Percentiles rank a stretch among this genome's conserved stretches.
Conservation (phyloP, 202 grass and related monocot genomes). For the Brachypodium distachyon region DNA sequence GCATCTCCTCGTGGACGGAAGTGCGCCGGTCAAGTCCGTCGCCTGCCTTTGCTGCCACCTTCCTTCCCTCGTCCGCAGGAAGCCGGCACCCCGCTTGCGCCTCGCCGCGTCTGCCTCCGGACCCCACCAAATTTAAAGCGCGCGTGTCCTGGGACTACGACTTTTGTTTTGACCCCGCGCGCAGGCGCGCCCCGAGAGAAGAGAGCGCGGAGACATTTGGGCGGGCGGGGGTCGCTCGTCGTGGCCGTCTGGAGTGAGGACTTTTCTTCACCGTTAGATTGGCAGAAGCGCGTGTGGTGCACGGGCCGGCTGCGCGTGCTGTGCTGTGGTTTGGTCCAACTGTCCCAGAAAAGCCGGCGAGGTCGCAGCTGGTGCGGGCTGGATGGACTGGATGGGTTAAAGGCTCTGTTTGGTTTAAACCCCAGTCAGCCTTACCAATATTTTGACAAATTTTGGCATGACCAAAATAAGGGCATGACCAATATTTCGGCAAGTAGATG, state of each 20-base stretch:
- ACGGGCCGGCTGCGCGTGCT: too few relatives aligned
- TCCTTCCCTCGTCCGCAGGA: too few relatives aligned
- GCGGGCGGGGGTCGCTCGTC: background rate
- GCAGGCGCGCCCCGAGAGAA: too few relatives aligned
- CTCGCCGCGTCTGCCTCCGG: too few relatives aligned
- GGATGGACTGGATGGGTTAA: background rate
- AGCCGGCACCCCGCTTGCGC: too few relatives aligned
- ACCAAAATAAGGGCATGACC: too few relatives aligned
- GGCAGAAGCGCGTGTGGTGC: background rate
- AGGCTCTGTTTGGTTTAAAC: too few relatives aligned
- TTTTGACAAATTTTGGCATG: too few relatives aligned
- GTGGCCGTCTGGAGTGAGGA: background rate
- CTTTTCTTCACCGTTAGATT: background rate
- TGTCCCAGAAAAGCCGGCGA: background rate
- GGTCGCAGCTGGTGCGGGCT: constrained; percentile 25
- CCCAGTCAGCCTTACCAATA: background rate
- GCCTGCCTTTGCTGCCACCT: background rate
- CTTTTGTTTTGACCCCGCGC: too few relatives aligned
- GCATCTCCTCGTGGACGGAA: too few relatives aligned
- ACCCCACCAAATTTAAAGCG: background rate
- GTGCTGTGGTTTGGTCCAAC: background rate
- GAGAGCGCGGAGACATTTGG: background rate
- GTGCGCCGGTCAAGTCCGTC: background rate
- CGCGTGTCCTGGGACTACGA: background rate
- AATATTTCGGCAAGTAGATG: too few relatives aligned